Evolutionary conservation across 257 asterid genomes (phyloP).

Genomic region (Solanum peruvianum): DNA sequence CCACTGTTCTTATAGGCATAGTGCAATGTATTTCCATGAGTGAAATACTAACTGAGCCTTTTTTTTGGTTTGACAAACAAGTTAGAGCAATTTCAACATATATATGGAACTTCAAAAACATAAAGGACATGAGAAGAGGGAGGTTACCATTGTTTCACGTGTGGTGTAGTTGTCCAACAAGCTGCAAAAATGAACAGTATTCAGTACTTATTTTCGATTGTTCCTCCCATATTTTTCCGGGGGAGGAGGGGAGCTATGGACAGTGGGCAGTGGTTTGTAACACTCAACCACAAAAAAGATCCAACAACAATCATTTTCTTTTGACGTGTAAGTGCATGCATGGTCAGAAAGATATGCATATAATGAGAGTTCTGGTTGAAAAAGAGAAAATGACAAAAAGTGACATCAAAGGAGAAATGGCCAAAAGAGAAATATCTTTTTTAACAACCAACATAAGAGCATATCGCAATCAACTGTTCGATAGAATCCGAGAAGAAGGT

Average conservation of each 20-base stretch:
- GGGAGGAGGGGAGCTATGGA: not conserved
- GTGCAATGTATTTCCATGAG: not conserved
- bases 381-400: not conserved
- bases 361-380: not conserved
- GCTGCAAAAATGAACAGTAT: constrained; percentile 34
- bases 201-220: not conserved
- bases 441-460: not conserved
- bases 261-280: not conserved
- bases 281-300: not conserved
- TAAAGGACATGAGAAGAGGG: not conserved
- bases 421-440: not conserved
- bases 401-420: not conserved
- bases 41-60: not conserved
- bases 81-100: not conserved
- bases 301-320: not conserved
- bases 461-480: not conserved
- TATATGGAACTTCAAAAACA: not conserved
- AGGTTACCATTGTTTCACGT: constrained; percentile 64
- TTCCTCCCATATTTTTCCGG: not conserved
- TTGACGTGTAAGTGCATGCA: not conserved
- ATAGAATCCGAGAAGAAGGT: not conserved
- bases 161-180: constrained; percentile 84
- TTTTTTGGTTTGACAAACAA: not conserved
- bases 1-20: not conserved
- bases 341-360: not conserved